Evolutionary conservation across 768 basidiomycete species (phyloP).

Genomic region (Tricholoma bakamatsutake): DNA sequence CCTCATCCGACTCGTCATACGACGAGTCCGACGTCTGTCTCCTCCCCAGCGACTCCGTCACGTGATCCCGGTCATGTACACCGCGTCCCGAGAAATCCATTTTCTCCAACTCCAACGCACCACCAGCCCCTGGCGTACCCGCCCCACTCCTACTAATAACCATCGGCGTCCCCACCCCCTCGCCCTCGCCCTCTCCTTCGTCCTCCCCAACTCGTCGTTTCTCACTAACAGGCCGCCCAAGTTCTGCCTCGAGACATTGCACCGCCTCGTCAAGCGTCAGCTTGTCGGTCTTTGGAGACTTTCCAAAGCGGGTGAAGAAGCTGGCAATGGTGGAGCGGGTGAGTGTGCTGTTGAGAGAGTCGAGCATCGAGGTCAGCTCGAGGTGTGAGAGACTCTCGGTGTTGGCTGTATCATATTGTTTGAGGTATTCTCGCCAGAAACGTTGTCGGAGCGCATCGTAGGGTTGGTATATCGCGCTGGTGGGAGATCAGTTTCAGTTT

Average conservation of each 20-base stretch:
- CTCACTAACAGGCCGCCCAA: slow-evolving; percentile 67
- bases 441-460: slow-evolving; percentile 87
- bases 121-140: slow-evolving; percentile 30
- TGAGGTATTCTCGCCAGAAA: slow-evolving; percentile 87
- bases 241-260: slow-evolving; percentile 80
- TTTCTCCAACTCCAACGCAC: slow-evolving; percentile 41
- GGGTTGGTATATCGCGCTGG: slow-evolving; percentile 89
- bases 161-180: slow-evolving; percentile 46
- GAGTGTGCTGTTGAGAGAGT: slow-evolving; percentile 93
- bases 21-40: not conserved
- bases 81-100: slow-evolving; percentile 59
- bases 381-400: slow-evolving; percentile 67
- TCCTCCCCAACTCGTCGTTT: slow-evolving; percentile 58
- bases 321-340: slow-evolving; percentile 69
- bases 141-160: slow-evolving; percentile 10
- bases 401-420: slow-evolving; percentile 88
- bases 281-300: slow-evolving; percentile 60
- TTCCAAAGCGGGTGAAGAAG: slow-evolving; percentile 73
- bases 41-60: slow-evolving; percentile 40
- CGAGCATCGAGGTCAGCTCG: slow-evolving; percentile 92
- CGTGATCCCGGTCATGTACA: slow-evolving; percentile 17
- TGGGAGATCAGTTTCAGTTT: not conserved
- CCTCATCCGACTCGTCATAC: slow-evolving; percentile 3
- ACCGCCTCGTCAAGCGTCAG: slow-evolving; percentile 76
- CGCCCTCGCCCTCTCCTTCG: slow-evolving; percentile 34